Evolutionary conservation across 164 flowering plant genomes (phyloP), one percentile per base, ranked within the genome.

Genomic region (Kalanchoe fedtschenkoi): DNA sequence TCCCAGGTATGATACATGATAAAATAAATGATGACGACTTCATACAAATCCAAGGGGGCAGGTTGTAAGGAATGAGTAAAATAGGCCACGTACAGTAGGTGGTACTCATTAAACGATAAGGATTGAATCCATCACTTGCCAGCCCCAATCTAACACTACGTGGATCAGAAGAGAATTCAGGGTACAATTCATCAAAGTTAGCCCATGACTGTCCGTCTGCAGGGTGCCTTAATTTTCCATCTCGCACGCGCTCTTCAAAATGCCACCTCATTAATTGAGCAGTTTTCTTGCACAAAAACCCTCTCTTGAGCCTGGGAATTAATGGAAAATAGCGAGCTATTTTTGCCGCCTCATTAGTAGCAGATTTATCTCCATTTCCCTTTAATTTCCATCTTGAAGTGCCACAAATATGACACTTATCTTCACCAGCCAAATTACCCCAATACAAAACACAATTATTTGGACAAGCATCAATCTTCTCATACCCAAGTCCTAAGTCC

Each of bases 251-350:
- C 5, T 11, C 65, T 0, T 69, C 53, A 6, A 62, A 7, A 21
- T 77, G 73, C 64, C 69, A 74, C 32, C 58, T 65, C 72, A 74
- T 71, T 0, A 37, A 44, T 1, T 15, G 3, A 1, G 68, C 66
- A 6, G 33, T 70, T 3, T 65, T 54, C 1, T 51, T 42, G 0
- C 62, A 67, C 62, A 70, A 59, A 53, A 57, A 73, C 13, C 68
- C 15, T n/a, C 63, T 39, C 17, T 73, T 59, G 3, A 73, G 26
- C 10, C 71, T 65, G 0, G 66, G 68, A 21, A 5, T 72, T 4
- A 70, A n/a, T 0, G 62, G 65, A 58, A 68, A 63, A 34, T 65
- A 14, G n/a, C 62, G 43, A 6, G 68, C 24, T 17, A 66, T 17
- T 21, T 56, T 56, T 19, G n/a, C 3, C 2, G 46, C 46, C 14